A percentile compares a stretch with the other conserved stretches of the same genome.
phyloP scores from a whole-genome alignment of 1,284 basidiomycete species.

The Cryptococcus sp. region DNA sequence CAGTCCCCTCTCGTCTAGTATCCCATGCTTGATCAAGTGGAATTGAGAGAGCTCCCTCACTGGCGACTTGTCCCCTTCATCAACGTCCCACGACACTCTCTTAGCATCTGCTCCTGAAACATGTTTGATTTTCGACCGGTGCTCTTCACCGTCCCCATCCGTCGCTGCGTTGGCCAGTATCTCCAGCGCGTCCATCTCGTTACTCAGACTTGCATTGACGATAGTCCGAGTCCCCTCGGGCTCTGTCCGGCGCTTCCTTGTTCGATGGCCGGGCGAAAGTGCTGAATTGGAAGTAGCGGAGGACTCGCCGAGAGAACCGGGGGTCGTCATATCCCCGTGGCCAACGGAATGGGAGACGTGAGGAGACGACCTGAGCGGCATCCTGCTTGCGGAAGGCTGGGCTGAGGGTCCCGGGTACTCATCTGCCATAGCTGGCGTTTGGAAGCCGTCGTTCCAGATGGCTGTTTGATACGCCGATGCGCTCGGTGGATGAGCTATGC shows the following conservation, averaged over 20 bases:
- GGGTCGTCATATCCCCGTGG: constrained; percentile 14
- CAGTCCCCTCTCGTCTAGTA: constrained; percentile 39
- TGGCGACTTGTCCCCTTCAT: constrained; percentile 15
- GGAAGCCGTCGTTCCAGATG: too few relatives aligned
- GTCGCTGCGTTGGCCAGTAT: constrained; percentile 53
- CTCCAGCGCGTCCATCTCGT: constrained; percentile 54
- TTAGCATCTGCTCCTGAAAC: constrained; percentile 5
- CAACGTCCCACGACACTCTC: constrained; percentile 23
- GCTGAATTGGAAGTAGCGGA: constrained; percentile 23
- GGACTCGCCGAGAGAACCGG: constrained; percentile 18
- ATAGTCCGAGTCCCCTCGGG: constrained; percentile 43
- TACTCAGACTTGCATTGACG: constrained; percentile 51
- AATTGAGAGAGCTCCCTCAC: constrained; percentile 34
- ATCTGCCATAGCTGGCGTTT: too few relatives aligned
- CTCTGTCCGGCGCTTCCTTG: constrained; percentile 23
- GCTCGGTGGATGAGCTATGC: too few relatives aligned
- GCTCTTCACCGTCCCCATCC: constrained; percentile 30
- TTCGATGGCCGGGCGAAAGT: constrained; percentile 21
- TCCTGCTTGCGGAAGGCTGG: too few relatives aligned
- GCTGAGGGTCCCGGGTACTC: too few relatives aligned
- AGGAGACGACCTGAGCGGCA: too few relatives aligned
- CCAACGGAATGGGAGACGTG: background rate
- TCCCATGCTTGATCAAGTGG: constrained; percentile 44
- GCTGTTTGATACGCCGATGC: too few relatives aligned
- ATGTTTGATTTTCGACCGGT: constrained; percentile 3